Evolutionary conservation across 2,329 filamentous ascomycete species (phyloP), one percentile per base, ranked within the genome.

Genomic region (Bipolaris oryzae): DNA sequence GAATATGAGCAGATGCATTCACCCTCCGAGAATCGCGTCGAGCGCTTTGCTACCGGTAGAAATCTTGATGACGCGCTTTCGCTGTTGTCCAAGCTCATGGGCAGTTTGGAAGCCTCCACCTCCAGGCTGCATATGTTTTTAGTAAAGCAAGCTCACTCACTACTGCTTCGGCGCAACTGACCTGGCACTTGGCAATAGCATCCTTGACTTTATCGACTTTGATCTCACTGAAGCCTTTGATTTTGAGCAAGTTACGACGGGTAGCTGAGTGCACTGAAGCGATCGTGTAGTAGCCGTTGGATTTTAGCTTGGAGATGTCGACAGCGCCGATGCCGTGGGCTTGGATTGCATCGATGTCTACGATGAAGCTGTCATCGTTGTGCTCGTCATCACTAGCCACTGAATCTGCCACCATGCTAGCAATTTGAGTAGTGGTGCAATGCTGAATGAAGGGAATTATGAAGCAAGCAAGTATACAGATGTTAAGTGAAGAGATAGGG

Each of bases 171-270:
- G 20, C 5, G 18, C 37, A 5, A 67, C 74, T 52, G 73, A 86
- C 84, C 72, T 84, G 76, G 57, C 83, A 86, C 72, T 88, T 88
- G 43, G 80, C 79, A 51, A 86, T 81, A 46, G 87, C 87, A 63
- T 89, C 87, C 68, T 88, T 89, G 70, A 89, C 82, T 72, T 89
- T 89, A 61, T 89, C 87, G 3, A 89, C 87, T 72, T 89, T 89
- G 68, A 85, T 80, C 70, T 89, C 87, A 55, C 86, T 89, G 74
- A 89, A 88, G 7, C 87, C 87, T 68, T 88, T 89, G 73, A 89
- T 89, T 71, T 86, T 89, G 50, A 86, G 75, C 15, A 89, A 78
- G 16, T 80, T 84, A 66, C 82, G 84, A 50, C 84, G 81, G 39
- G 85, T 87, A 15, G 85, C 84, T 15, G 81, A 78, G 61, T 87